Evolutionary conservation across 768 basidiomycete species (phyloP).

Genomic region (Pleurotus platypus): DNA sequence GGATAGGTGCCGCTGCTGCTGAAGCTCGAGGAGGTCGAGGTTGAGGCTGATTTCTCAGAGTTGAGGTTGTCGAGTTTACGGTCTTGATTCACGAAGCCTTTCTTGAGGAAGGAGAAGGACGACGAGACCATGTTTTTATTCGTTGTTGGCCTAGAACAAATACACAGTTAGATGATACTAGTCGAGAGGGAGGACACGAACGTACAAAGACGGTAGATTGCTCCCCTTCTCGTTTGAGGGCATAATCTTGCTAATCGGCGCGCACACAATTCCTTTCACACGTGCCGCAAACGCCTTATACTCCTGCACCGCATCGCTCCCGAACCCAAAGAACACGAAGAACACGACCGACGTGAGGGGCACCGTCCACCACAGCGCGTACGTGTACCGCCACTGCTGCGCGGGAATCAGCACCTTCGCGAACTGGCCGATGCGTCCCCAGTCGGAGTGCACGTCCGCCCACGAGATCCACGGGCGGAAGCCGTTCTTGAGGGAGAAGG

Average conservation of each 20-base stretch:
- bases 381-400: neutral
- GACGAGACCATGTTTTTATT: too few species aligned
- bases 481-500: constrained; percentile 19
- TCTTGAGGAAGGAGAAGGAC: too few species aligned
- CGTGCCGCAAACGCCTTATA: constrained; percentile 21
- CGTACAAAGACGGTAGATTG: neutral
- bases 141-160: too few species aligned
- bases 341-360: constrained; percentile 35
- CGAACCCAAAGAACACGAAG: constrained; percentile 53
- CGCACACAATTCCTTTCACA: neutral
- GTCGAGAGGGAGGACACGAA: too few species aligned
- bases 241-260: neutral
- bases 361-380: constrained; percentile 8
- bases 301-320: constrained; percentile 41
- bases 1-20: too few species aligned
- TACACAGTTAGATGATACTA: too few species aligned
- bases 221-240: neutral
- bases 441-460: constrained; percentile 40
- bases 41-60: too few species aligned
- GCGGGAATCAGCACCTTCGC: neutral
- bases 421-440: constrained; percentile 12
- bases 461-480: constrained; percentile 42
- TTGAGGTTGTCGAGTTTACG: too few species aligned
- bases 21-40: too few species aligned
- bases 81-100: too few species aligned